A percentile compares a stretch with the other conserved stretches of the same genome.
These are phyloP conservation scores for Lignosus rhinocerotis DNA, from an alignment of 1,284 basidiomycete genomes.

Conservation along the genomic window DNA sequence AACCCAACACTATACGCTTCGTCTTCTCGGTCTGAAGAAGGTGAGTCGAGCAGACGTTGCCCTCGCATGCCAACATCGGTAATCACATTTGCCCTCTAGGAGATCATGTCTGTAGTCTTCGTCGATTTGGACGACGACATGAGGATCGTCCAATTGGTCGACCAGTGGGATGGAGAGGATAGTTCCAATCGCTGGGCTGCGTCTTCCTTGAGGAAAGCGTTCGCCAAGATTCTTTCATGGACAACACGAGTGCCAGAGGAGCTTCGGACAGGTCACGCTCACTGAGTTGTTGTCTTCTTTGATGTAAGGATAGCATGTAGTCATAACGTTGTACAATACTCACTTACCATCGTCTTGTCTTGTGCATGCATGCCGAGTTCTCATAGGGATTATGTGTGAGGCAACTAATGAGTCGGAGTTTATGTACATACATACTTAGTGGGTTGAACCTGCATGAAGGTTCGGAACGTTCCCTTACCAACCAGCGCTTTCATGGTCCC, in stretches of 20 bases:
- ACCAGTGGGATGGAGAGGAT: conserved; percentile 65
- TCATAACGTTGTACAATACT: no score
- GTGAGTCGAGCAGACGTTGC: conserved; percentile 30
- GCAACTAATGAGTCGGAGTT: no score
- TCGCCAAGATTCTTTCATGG: conserved; percentile 53
- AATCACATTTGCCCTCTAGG: conserved; percentile 22
- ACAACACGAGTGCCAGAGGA: conserved; percentile 35
- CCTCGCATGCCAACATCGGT: background rate
- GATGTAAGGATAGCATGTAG: background rate
- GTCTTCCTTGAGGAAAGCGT: conserved; percentile 46
- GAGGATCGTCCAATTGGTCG: conserved; percentile 58
- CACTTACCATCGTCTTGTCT: no score
- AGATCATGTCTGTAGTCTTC: conserved; percentile 58
- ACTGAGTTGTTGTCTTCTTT: background rate
- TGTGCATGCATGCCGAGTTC: no score
- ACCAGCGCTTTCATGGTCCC: no score
- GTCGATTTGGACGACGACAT: conserved; percentile 66
- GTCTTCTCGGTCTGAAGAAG: conserved; percentile 54
- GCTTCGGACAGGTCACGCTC: background rate
- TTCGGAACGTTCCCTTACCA: no score
- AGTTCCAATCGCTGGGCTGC: conserved; percentile 49
- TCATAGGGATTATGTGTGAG: no score
- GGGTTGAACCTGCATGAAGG: no score
- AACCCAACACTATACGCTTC: conserved; percentile 59
- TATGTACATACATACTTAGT: no score